Percentiles rank a stretch among this genome's conserved stretches.
Conservation (phyloP, 306 rosid species). For the Astragalus membranaceus region DNA sequence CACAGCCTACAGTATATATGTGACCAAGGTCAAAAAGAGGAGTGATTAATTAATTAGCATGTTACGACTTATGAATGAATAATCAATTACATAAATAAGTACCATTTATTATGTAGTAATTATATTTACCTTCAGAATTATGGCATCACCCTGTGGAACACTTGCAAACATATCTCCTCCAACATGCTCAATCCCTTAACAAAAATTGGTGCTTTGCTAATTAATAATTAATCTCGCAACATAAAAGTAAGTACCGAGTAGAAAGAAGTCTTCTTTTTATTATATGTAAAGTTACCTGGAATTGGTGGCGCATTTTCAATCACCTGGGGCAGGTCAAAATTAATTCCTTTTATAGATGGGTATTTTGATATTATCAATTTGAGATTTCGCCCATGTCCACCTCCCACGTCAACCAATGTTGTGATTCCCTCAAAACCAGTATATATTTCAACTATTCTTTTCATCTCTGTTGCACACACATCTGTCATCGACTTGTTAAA, state of each 20-base stretch:
- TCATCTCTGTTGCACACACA: neutral
- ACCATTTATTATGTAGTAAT: neutral
- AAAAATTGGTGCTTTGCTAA: neutral
- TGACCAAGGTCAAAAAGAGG: too few relatives aligned
- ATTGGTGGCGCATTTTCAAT: constrained; percentile 12
- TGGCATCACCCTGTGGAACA: constrained; percentile 29
- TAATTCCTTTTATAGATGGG: constrained; percentile 28
- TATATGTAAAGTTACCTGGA: neutral
- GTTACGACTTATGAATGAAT: neutral
- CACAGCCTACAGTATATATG: neutral
- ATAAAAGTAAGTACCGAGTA: neutral
- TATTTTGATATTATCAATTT: constrained; percentile 20
- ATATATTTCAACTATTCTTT: constrained; percentile 22
- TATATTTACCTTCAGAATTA: constrained; percentile 21
- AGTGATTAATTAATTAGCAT: too few relatives aligned
- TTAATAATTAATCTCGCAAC: neutral
- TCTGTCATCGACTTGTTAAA: constrained; percentile 21
- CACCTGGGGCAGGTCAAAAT: constrained; percentile 34
- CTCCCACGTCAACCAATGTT: constrained; percentile 31
- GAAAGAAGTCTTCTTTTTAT: neutral
- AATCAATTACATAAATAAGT: neutral
- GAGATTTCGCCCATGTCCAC: constrained; percentile 32
- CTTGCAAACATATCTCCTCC: constrained; percentile 31
- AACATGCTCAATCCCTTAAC: constrained; percentile 26
- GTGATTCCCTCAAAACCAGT: constrained; percentile 24